A percentile compares a stretch with the other conserved stretches of the same genome.
Evolutionary conservation across 2,329 filamentous ascomycete species (phyloP).

Genomic region (Calonectria pteridis): DNA sequence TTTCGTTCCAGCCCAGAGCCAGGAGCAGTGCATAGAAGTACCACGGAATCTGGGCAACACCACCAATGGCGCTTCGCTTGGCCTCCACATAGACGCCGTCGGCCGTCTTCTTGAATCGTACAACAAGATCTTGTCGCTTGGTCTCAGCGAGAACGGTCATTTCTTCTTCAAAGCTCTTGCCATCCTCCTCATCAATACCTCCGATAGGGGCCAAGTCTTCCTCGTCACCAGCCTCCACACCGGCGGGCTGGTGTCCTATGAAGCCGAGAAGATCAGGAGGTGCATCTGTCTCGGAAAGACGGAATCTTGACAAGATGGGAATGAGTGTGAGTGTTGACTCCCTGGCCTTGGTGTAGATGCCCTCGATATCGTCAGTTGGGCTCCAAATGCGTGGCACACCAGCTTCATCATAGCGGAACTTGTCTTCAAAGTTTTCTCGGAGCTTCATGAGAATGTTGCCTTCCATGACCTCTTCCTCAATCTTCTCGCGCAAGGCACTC

Average conservation of each 20-base stretch:
- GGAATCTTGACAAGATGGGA: constrained; percentile 88
- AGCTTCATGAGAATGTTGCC: constrained; percentile 96
- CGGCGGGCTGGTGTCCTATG: constrained; percentile 82
- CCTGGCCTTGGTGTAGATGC: constrained; percentile 89
- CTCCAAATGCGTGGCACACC: constrained; percentile 98
- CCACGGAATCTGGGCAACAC: constrained; percentile 91
- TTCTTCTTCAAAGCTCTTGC: constrained; percentile 94
- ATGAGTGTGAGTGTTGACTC: constrained; percentile 94
- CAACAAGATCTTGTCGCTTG: constrained; percentile 90
- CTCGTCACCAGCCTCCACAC: constrained; percentile 84
- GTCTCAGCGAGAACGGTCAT: constrained; percentile 93
- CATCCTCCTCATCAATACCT: constrained; percentile 93
- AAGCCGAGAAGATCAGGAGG: constrained; percentile 87
- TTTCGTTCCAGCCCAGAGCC: constrained; percentile 98
- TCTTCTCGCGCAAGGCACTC: constrained; percentile 88
- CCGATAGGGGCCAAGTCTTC: constrained; percentile 91
- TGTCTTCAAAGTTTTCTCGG: constrained; percentile 98
- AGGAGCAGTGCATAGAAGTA: constrained; percentile 95
- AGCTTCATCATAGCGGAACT: constrained; percentile 96
- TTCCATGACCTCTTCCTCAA: constrained; percentile 98
- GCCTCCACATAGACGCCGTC: constrained; percentile 98
- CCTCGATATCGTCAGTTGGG: constrained; percentile 96
- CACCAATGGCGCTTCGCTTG: constrained; percentile 95
- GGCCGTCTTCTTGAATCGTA: constrained; percentile 97
- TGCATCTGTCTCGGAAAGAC: constrained; percentile 78